These are phyloP conservation scores for Penicillium verhagenii DNA, from an alignment of 495 filamentous ascomycete genomes.

Conservation along the genomic window DNA sequence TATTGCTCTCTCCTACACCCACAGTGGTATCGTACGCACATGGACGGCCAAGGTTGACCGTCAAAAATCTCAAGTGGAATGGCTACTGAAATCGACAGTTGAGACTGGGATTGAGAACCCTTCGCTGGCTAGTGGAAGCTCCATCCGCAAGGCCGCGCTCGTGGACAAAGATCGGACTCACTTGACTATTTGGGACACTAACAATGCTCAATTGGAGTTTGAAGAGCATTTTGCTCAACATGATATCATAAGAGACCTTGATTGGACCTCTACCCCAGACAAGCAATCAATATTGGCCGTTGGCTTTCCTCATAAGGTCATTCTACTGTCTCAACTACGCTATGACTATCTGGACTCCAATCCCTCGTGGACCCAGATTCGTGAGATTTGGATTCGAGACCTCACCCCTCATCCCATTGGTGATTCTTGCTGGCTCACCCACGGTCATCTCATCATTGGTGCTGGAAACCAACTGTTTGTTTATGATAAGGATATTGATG, in stretches of 20 bases:
- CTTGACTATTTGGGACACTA: constrained; percentile 89
- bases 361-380: constrained; percentile 85
- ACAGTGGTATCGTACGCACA: constrained; percentile 71
- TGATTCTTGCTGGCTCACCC: constrained; percentile 85
- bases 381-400: constrained; percentile 77
- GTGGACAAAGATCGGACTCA: constrained; percentile 71
- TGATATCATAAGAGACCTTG: constrained; percentile 80
- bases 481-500: constrained; percentile 70
- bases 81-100: constrained; percentile 80
- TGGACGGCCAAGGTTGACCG: constrained; percentile 80
- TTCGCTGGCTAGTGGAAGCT: constrained; percentile 80
- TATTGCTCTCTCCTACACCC: constrained; percentile 83
- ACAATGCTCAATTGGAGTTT: constrained; percentile 78
- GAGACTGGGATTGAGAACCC: constrained; percentile 75
- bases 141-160: constrained; percentile 81
- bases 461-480: constrained; percentile 93
- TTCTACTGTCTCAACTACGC: constrained; percentile 85
- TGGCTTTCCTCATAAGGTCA: constrained; percentile 80
- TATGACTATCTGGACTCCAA: constrained; percentile 90
- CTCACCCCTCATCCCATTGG: constrained; percentile 90
- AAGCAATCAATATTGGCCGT: constrained; percentile 89
- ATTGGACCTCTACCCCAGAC: constrained; percentile 94
- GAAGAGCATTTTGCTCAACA: constrained; percentile 67
- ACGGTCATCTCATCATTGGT: constrained; percentile 80
- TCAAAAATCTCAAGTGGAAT: constrained; percentile 59